phyloP scores from a whole-genome alignment of 2,329 filamentous ascomycete genomes.

The Chalaropsis ovoidea region DNA sequence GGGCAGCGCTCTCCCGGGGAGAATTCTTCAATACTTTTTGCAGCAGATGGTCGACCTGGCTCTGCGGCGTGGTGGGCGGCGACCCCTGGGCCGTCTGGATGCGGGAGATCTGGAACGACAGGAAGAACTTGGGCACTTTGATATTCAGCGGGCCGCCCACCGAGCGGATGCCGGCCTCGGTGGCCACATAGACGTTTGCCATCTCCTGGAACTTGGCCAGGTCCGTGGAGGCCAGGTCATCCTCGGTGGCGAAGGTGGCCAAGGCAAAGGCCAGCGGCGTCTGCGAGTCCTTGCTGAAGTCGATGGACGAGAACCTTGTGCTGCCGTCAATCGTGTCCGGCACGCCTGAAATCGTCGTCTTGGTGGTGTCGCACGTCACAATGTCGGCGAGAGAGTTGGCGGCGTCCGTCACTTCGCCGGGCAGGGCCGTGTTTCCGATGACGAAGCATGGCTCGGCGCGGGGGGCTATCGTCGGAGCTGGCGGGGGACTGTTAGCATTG shows the following conservation, averaged over 20 bases:
- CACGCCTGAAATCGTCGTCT: slow-evolving; percentile 43
- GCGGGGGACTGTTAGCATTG: not conserved
- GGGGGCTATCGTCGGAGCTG: slow-evolving; percentile 26
- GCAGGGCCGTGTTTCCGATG: slow-evolving; percentile 42
- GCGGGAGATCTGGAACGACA: slow-evolving; percentile 48
- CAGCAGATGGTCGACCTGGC: slow-evolving; percentile 47
- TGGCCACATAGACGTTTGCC: slow-evolving; percentile 49
- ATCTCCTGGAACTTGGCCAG: slow-evolving; percentile 44
- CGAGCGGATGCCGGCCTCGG: slow-evolving; percentile 48
- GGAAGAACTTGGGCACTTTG: slow-evolving; percentile 55
- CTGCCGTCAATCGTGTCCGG: slow-evolving; percentile 47
- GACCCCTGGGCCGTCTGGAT: slow-evolving; percentile 51
- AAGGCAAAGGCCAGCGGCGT: slow-evolving; percentile 47
- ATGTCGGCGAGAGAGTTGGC: slow-evolving; percentile 36
- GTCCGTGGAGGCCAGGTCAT: slow-evolving; percentile 41
- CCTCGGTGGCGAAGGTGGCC: slow-evolving; percentile 42
- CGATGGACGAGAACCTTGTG: slow-evolving; percentile 44
- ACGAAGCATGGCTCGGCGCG: slow-evolving; percentile 44
- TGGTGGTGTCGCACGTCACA: slow-evolving; percentile 42
- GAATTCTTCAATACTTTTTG: slow-evolving; percentile 50
- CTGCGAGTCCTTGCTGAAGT: slow-evolving; percentile 43
- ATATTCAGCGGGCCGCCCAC: slow-evolving; percentile 44
- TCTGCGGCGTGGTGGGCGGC: slow-evolving; percentile 40
- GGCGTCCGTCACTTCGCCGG: slow-evolving; percentile 39
- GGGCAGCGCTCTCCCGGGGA: slow-evolving; percentile 38